phyloP scores from a whole-genome alignment of 768 basidiomycete species.

The Lactifluus piperatus region DNA sequence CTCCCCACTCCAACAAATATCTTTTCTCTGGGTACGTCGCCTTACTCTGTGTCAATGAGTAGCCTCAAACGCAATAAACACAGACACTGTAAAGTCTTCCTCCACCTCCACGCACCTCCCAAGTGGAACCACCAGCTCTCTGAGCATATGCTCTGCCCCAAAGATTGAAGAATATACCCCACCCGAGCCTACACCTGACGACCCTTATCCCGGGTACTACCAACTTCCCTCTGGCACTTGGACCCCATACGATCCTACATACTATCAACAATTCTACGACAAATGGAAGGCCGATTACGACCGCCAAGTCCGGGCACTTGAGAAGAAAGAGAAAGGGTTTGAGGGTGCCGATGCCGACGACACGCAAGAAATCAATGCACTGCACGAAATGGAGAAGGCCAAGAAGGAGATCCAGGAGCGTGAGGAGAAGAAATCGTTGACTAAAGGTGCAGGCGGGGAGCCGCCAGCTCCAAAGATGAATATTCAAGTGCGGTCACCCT shows the following conservation, averaged over 20 bases:
- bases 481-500: constrained; percentile 49
- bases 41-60: neutral
- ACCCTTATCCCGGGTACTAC: constrained; percentile 84
- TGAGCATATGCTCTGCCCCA: constrained; percentile 56
- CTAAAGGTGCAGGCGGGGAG: constrained; percentile 48
- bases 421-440: constrained; percentile 70
- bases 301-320: constrained; percentile 59
- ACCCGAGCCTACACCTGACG: constrained; percentile 64
- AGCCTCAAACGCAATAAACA: neutral
- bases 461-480: constrained; percentile 70
- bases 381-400: constrained; percentile 70
- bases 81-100: constrained; percentile 16
- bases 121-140: constrained; percentile 10
- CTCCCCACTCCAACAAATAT: constrained; percentile 44
- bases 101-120: constrained; percentile 18
- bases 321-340: constrained; percentile 61
- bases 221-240: constrained; percentile 73
- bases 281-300: constrained; percentile 72
- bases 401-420: constrained; percentile 64
- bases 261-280: constrained; percentile 58
- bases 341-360: constrained; percentile 53
- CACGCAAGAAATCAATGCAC: constrained; percentile 53
- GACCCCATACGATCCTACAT: constrained; percentile 61
- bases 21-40: constrained; percentile 52
- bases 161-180: constrained; percentile 55